phyloP scores from a whole-genome alignment of 345 rosid species.

The Geranium brycei region DNA sequence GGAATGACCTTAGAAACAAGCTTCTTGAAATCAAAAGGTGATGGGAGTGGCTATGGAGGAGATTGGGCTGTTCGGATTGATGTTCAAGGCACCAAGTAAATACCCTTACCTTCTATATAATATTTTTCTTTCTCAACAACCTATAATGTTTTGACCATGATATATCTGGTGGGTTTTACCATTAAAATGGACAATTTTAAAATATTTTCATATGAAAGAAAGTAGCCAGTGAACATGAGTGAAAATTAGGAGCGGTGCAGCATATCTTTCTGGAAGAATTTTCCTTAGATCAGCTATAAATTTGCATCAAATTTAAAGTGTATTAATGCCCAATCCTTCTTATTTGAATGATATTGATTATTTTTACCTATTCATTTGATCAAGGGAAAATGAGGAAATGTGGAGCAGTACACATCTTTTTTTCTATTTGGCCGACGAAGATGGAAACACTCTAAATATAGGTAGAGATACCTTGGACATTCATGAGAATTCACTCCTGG shows the following conservation, averaged over 20 bases:
- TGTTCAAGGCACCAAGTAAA: slow-evolving; percentile 37
- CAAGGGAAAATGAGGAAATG: slow-evolving; percentile 24
- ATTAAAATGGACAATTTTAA: background rate
- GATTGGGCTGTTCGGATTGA: slow-evolving; percentile 77
- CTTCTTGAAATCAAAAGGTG: slow-evolving; percentile 62
- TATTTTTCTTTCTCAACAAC: background rate
- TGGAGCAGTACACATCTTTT: slow-evolving; percentile 47
- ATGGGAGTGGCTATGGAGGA: slow-evolving; percentile 83
- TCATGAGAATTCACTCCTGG: slow-evolving; percentile 36
- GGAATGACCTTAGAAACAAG: slow-evolving; percentile 53
- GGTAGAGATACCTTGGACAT: slow-evolving; percentile 19
- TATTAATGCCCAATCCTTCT: background rate
- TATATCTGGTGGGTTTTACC: background rate
- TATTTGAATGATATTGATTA: background rate
- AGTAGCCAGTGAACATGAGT: background rate
- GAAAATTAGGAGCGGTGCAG: too few relatives aligned
- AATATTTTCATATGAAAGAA: background rate
- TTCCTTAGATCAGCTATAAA: too few relatives aligned
- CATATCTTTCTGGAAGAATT: too few relatives aligned
- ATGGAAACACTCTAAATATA: slow-evolving; percentile 42
- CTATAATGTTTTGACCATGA: background rate
- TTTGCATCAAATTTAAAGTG: background rate
- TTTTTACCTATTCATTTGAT: background rate
- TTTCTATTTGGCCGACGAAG: slow-evolving; percentile 85
- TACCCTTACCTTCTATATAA: slow-evolving; percentile 6